These are phyloP conservation scores for Vinca minor DNA, from an alignment of 257 asterid genomes.

Conservation along the genomic window DNA sequence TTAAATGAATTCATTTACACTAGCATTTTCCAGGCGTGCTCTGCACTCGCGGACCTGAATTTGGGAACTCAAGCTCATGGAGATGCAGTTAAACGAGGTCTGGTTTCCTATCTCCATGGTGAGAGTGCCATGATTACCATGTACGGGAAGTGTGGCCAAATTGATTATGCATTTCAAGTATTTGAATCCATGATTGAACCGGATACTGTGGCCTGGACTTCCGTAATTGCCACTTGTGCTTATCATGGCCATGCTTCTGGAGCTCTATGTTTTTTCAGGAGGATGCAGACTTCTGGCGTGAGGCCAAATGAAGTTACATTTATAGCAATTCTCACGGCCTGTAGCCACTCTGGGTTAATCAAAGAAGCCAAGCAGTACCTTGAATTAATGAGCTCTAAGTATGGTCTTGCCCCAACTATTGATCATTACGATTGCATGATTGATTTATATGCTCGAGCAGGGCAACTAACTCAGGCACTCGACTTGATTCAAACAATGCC, in stretches of 20 bases:
- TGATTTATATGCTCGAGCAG: slow-evolving; percentile 45
- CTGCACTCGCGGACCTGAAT: slow-evolving; percentile 32
- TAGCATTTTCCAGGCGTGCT: slow-evolving; percentile 45
- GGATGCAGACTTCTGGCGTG: slow-evolving; percentile 36
- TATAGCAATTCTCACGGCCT: slow-evolving; percentile 41
- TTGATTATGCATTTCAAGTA: slow-evolving; percentile 32
- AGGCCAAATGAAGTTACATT: slow-evolving; percentile 35
- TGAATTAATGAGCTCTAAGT: slow-evolving; percentile 30
- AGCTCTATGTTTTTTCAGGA: slow-evolving; percentile 33
- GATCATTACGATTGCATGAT: slow-evolving; percentile 49
- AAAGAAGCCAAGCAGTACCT: slow-evolving; percentile 30
- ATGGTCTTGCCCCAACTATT: slow-evolving; percentile 32
- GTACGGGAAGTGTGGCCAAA: slow-evolving; percentile 49
- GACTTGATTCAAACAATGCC: slow-evolving; percentile 37
- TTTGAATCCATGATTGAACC: slow-evolving; percentile 34
- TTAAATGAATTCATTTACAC: slow-evolving; percentile 47
- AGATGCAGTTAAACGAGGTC: slow-evolving; percentile 45
- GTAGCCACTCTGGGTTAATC: slow-evolving; percentile 53
- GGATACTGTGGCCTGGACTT: slow-evolving; percentile 50
- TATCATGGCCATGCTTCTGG: slow-evolving; percentile 38
- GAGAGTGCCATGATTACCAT: slow-evolving; percentile 48
- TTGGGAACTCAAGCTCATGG: slow-evolving; percentile 52
- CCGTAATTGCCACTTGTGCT: slow-evolving; percentile 44
- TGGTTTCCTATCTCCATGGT: slow-evolving; percentile 39
- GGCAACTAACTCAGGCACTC: slow-evolving; percentile 31